phyloP scores from a whole-genome alignment of 495 filamentous ascomycete genomes.

The Neurospora africana region DNA sequence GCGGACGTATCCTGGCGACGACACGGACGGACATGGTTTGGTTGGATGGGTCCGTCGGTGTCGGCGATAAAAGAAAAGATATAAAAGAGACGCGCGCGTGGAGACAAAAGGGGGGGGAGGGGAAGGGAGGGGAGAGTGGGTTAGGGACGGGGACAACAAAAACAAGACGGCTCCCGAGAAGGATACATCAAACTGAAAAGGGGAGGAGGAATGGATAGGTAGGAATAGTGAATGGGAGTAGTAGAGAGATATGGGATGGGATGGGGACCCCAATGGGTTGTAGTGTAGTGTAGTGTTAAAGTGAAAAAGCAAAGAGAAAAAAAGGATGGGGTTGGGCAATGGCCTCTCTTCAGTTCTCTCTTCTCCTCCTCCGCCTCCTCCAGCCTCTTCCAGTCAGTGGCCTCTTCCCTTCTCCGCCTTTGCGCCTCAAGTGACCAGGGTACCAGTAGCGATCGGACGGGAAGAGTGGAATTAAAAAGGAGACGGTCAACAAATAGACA shows the following conservation, averaged over 20 bases:
- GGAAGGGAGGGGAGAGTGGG: neutral
- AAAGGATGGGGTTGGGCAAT: neutral
- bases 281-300: neutral
- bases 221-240: conserved; percentile 3
- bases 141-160: neutral
- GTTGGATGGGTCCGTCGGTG: neutral
- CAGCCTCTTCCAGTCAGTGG: neutral
- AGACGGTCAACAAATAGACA: neutral
- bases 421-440: neutral
- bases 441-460: neutral
- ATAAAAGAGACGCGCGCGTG: neutral
- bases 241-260: neutral
- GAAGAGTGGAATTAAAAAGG: neutral
- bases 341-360: neutral
- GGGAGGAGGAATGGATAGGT: neutral
- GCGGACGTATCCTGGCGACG: conserved; percentile 79
- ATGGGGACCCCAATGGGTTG: neutral
- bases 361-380: neutral
- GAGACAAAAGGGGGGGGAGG: neutral
- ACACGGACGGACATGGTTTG: conserved; percentile 61
- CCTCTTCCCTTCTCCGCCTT: neutral
- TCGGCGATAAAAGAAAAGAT: neutral
- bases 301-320: neutral
- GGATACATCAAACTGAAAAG: neutral
- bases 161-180: neutral